Conservation (phyloP, 352 stramenopile species). For the Phytopythium boreale region DNA sequence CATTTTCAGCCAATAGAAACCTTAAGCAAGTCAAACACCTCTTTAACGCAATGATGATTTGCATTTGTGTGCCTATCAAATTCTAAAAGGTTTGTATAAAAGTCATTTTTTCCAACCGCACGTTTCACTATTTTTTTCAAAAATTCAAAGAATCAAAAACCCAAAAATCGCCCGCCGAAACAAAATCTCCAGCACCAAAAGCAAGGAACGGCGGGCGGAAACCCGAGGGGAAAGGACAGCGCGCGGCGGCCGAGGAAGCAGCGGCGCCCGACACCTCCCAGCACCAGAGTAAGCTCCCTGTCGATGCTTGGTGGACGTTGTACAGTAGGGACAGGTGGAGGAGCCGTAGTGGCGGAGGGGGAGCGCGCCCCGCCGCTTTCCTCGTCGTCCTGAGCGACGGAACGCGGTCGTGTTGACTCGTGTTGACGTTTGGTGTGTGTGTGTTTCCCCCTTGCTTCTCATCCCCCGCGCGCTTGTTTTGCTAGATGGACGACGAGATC, state of each 20-base stretch:
- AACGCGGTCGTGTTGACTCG: neutral
- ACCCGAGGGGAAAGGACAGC: neutral
- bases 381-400: neutral
- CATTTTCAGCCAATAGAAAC: too few species aligned
- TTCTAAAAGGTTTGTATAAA: too few species aligned
- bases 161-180: neutral
- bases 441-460: neutral
- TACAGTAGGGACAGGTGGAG: too few species aligned
- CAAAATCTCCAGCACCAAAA: neutral
- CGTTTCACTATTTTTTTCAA: neutral
- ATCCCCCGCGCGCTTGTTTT: neutral
- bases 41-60: too few species aligned
- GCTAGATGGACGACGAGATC: conserved; percentile 40
- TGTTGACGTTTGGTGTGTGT: neutral
- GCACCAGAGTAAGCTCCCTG: neutral
- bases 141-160: neutral
- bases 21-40: too few species aligned
- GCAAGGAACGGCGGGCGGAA: neutral
- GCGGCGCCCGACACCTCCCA: neutral
- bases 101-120: too few species aligned
- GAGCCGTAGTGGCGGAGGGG: neutral
- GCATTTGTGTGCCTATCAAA: too few species aligned
- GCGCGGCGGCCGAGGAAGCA: neutral
- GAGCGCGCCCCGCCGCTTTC: neutral
- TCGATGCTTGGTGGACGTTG: neutral